Percentiles rank a stretch among this genome's conserved stretches.
These are phyloP conservation scores for Geosmithia flava DNA, from an alignment of 2,329 filamentous ascomycete genomes.

Conservation along the genomic window DNA sequence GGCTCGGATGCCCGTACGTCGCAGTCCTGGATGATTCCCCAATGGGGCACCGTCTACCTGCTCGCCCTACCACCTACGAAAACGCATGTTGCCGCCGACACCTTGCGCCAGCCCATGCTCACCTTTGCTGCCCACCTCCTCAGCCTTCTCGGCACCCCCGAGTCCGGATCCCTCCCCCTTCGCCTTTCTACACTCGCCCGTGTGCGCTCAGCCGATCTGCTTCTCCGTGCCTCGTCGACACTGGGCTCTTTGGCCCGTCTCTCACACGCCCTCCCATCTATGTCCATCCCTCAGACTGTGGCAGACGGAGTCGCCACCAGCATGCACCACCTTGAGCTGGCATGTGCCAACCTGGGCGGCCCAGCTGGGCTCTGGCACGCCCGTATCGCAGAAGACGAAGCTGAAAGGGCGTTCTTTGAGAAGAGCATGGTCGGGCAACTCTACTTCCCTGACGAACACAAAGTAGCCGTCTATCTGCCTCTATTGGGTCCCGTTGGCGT, in stretches of 20 bases:
- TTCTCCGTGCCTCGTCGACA: constrained; percentile 84
- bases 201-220: constrained; percentile 72
- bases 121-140: constrained; percentile 87
- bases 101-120: constrained; percentile 68
- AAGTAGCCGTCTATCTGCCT: constrained; percentile 90
- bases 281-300: constrained; percentile 80
- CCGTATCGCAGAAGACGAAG: constrained; percentile 73
- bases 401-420: constrained; percentile 93
- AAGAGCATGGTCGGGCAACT: constrained; percentile 98
- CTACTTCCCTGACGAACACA: constrained; percentile 98
- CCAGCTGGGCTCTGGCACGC: constrained; percentile 65
- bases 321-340: constrained; percentile 62
- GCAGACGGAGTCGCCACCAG: constrained; percentile 75
- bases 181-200: constrained; percentile 74
- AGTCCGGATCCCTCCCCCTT: constrained; percentile 71
- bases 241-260: constrained; percentile 86
- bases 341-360: constrained; percentile 59
- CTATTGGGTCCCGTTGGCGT: constrained; percentile 84
- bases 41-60: constrained; percentile 71
- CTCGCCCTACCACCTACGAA: constrained; percentile 34
- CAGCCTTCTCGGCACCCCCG: constrained; percentile 74
- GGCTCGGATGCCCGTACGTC: constrained; percentile 28
- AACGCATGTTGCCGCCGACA: constrained; percentile 45
- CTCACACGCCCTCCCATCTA: constrained; percentile 71
- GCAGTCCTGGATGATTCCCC: constrained; percentile 79